Evolutionary conservation across 345 rosid genomes (phyloP).

Genomic region (Gossypium ekmanianum): DNA sequence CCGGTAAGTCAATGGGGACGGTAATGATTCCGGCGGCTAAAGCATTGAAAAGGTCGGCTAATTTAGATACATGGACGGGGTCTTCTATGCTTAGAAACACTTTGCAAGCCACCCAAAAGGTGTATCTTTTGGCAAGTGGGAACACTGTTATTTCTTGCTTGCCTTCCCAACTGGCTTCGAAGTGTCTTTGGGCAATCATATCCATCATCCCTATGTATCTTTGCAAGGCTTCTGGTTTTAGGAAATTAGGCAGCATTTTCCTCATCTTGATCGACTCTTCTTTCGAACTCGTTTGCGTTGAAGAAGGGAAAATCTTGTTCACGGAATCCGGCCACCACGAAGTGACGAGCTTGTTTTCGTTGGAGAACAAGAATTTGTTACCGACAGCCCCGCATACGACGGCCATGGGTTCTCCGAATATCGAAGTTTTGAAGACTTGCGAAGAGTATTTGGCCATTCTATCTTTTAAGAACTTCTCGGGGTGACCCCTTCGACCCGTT

Average conservation of each 20-base stretch:
- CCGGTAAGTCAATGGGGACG: conserved; percentile 30
- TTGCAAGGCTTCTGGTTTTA: conserved; percentile 18
- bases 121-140: conserved; percentile 32
- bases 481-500: conserved; percentile 24
- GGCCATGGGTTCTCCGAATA: background rate
- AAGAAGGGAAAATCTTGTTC: conserved; percentile 39
- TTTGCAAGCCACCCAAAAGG: conserved; percentile 37
- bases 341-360: conserved; percentile 37
- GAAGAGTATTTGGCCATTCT: conserved; percentile 30
- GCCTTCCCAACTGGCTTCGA: conserved; percentile 28
- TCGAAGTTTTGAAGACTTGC: conserved; percentile 29
- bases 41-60: conserved; percentile 16
- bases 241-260: conserved; percentile 24
- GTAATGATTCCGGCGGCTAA: conserved; percentile 21
- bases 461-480: conserved; percentile 34
- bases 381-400: conserved; percentile 28
- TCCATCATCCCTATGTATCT: conserved; percentile 35
- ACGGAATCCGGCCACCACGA: conserved; percentile 48
- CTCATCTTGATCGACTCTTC: conserved; percentile 36
- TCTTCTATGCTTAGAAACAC: conserved; percentile 38
- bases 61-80: conserved; percentile 9
- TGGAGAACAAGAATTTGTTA: conserved; percentile 42
- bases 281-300: conserved; percentile 25
- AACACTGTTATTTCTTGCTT: conserved; percentile 26
- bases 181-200: conserved; percentile 29